phyloP scores from a whole-genome alignment of 495 filamentous ascomycete genomes.

The Copromyces sp. region DNA sequence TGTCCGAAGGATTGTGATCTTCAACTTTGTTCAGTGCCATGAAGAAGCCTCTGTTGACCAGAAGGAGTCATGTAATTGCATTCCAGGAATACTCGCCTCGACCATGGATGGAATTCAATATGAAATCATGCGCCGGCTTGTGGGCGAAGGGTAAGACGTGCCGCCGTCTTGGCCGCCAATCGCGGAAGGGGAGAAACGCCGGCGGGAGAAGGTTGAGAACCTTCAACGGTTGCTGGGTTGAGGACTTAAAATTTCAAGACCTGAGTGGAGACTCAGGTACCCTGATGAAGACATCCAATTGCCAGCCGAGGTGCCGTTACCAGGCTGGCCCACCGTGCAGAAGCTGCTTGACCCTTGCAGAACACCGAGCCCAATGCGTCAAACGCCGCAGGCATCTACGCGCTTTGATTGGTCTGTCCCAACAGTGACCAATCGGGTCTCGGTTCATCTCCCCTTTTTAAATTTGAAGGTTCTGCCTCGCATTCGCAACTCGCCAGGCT shows the following conservation, averaged over 20 bases:
- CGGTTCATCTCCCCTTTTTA: background rate
- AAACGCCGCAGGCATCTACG: background rate
- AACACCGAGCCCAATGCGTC: background rate
- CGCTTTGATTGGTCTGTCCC: background rate
- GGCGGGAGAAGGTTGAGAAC: background rate
- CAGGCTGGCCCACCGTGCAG: background rate
- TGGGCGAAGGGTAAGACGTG: background rate
- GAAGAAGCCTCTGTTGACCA: background rate
- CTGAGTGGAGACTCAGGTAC: background rate
- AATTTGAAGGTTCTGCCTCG: background rate
- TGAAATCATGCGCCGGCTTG: background rate
- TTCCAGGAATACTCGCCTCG: background rate
- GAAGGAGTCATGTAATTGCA: background rate
- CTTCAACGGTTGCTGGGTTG: background rate
- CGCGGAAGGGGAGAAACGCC: background rate
- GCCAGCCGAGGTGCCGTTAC: background rate
- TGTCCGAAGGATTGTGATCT: background rate
- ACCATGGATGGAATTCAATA: background rate
- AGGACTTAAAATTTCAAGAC: background rate
- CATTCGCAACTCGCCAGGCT: background rate
- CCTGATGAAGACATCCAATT: background rate
- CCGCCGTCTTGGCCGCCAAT: background rate
- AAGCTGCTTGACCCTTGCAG: background rate
- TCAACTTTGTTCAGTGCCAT: background rate
- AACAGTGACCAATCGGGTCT: background rate